Evolutionary conservation across 768 basidiomycete genomes (phyloP).

Genomic region (Trametes punicea): DNA sequence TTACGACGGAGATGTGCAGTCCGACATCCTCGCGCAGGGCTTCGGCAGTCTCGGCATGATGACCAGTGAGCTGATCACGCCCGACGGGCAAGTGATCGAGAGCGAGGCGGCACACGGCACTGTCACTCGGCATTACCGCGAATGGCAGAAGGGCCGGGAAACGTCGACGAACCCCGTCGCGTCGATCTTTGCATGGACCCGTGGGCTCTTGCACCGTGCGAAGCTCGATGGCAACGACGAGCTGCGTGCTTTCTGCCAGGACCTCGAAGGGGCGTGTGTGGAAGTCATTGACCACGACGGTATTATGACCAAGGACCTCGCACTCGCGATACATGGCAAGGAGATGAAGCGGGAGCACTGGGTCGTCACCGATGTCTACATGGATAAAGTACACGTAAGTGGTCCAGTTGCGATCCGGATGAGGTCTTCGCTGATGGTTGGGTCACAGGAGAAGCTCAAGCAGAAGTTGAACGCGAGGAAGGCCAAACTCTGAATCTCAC

Average conservation of each 20-base stretch:
- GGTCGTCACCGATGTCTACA: conserved; percentile 92
- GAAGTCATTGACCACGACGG: conserved; percentile 89
- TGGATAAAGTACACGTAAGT: conserved; percentile 89
- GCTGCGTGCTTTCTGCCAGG: conserved; percentile 68
- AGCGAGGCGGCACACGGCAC: conserved; percentile 96
- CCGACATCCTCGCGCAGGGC: conserved; percentile 95
- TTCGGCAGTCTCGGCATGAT: conserved; percentile 98
- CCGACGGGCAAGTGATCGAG: conserved; percentile 90
- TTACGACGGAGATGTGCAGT: conserved; percentile 61
- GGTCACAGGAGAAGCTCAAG: conserved; percentile 26
- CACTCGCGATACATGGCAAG: conserved; percentile 90
- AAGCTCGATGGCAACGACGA: conserved; percentile 83
- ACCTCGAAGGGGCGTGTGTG: conserved; percentile 83
- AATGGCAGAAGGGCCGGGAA: conserved; percentile 95
- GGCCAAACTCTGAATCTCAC: conserved; percentile 5
- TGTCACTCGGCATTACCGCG: conserved; percentile 95
- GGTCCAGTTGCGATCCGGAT: background rate
- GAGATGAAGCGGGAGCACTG: conserved; percentile 91
- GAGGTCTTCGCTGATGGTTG: background rate
- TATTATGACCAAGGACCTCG: conserved; percentile 97
- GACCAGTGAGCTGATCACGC: conserved; percentile 93
- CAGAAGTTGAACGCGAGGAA: conserved; percentile 24
- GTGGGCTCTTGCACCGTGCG: conserved; percentile 89
- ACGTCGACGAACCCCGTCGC: conserved; percentile 99
- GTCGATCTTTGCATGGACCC: conserved; percentile 98